Base-by-base conservation (phyloP, 116 monocot species). In the Papilionanthe hybrid region DNA sequence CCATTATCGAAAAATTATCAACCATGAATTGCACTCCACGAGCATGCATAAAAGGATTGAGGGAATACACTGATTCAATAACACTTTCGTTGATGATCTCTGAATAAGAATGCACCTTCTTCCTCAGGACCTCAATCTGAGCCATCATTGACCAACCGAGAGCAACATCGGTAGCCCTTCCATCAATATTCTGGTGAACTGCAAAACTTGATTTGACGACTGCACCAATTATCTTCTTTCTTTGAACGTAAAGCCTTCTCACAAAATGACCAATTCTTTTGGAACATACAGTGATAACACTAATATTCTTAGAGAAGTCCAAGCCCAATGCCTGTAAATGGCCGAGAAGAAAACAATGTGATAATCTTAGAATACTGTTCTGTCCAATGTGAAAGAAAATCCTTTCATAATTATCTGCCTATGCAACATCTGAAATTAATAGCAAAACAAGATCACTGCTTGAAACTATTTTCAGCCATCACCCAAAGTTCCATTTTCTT, bases 221-320 rank as follows among this genome's bases (percentile, higher is more conserved):
- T 42, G 99, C 95, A 57, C 95, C 95, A 90, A 95, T 99, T 11
- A 95, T 79, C 74, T 99, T 95, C 83, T 99, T 99, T 15, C 99
- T 95, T 77, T 99, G 95, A 73, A 99, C 89, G 89, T 99, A 99
- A 10, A 99, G 87, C 76, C 99, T 94, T 75, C 92, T 87, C 17
- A 99, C 99, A 42, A 95, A 99, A 19, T 93, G 99, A n/a, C 95
- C 99, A 95, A 95, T 95, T 8, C 99, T 95, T 85, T 99, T 99
- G 78, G 99, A 95, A 75, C 95, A 99, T 27, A 99, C 95, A 78
- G 95, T 93, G 82, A 99, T 87, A n/a, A 99, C 99, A 77, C 99
- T 95, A 56, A 99, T 93, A 86, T 95, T 88, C 85, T 92, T 95
- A 12, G 95, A 95, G 75, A 99, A 99, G 85, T 95, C 95, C 60